Evolutionary conservation across 352 stramenopile species (phyloP), one percentile per base, ranked within the genome.

Genomic region (Pythium volutum): DNA sequence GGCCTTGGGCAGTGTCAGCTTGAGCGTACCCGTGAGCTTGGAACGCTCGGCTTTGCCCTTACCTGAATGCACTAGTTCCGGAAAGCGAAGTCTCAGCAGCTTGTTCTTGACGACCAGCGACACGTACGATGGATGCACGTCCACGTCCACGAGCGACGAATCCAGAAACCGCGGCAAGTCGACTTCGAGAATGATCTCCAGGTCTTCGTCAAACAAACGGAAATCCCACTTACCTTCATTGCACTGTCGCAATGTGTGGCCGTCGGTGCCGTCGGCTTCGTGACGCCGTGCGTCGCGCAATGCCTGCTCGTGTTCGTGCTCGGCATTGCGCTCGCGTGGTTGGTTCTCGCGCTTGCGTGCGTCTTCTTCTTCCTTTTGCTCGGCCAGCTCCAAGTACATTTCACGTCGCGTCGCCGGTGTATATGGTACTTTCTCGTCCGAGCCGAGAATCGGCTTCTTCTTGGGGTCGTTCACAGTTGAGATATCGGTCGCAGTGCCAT

Each of bases 71-170:
- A 87, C 75, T 4, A 82, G 66, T 29, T 87, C 79, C 5, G 76
- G 77, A 36, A 87, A 86, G 26, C 79, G 77, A 18, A 89, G 56
- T 1, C 79, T 77, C 10, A 89, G 54, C 48, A 96, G 59, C 66
- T 98, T 98, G 59, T 91, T 94, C 74, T 98, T 98, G 18, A 96
- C 89, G 2, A 98, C 76, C 14, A 98, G 80, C 20, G 84, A 94
- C n/a, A 98, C 87, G 62, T 97, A 97, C 15, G 76, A 83, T 43
- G 95, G 95, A 62, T 98, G 93, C 10, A 97, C 84, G 53, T 98
- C 93, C 9, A 98, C 84, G 69, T 98, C 90, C n/a, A 98, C 86
- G 3, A 98, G 75, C 9, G 85, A 97, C 22, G 87, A 90, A 64
- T 97, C 91, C 25, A 98, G 63, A 69, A 96, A 91, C 26, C 87